Base-by-base conservation (phyloP, 2,329 filamentous ascomycete species). In the Alternaria novae-zelandiae region DNA sequence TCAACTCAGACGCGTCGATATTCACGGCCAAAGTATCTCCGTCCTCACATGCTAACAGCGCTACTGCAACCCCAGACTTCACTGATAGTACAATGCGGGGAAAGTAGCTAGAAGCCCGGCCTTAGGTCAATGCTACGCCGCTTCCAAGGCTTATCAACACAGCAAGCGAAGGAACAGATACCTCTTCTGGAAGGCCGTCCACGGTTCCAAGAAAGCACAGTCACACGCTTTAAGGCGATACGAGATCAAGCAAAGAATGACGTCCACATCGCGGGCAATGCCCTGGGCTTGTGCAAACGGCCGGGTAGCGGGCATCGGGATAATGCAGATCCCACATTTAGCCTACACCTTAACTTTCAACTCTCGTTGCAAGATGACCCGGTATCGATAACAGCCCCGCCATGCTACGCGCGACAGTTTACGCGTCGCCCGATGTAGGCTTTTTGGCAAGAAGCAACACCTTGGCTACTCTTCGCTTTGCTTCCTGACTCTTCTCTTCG, bases 311-410 rank as follows among this genome's bases (percentile, higher is more conserved):
- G 74, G 69, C 72, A 54, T 64, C 76, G 76, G 75, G 21, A 30
- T 20, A 78, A 70, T 66, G 69, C 56, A 54, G 67, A 75, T 74
- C 71, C 73, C 64, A 63, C 30, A 13, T 58, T 61, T 69, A 66
- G 54, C 64, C 64, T 60, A 23, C 53, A 53, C 17, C 46, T 56
- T 54, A 30, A 36, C 53, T 51, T 51, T 36, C 12, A 10, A 13
- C 20, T 6, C 17, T 70, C 69, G 69, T 60, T 21, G 30, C 30
- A 21, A 67, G 65, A 70, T 77, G 30, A 50, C 58, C 74, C 74
- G 71, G 61, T 63, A 63, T 65, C 66, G 64, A 70, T 61, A 68
- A 21, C 30, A 13, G 57, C 54, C 61, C 62, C 61, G 64, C 66
- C 51, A 36, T 26, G 50, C 44, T n/a, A 55, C 15, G 53, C 21